Base-by-base conservation (phyloP, 2,329 filamentous ascomycete species). In the Penicillium thymicola region DNA sequence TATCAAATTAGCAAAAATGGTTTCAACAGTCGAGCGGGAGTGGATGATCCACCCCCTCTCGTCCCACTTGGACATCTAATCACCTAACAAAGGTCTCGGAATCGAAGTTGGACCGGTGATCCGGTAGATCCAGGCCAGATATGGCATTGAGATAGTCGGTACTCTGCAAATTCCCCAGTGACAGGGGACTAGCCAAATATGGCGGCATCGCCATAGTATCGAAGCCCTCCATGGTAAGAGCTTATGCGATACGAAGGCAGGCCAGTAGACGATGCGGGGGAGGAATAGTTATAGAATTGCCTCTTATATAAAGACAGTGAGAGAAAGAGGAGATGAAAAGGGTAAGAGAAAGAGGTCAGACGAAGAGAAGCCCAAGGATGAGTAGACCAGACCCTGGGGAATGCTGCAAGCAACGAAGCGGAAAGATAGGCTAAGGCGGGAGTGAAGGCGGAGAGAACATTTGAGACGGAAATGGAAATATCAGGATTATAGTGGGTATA, bases 31-130 rank as follows among this genome's bases (percentile, higher is more conserved):
- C 18, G 23, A 28, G 51, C 27, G 52, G 52, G 46, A 50, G 51
- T 38, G 38, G 32, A 45, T 51, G 38, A 44, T 54, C 44, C 40
- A 55, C 48, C 53, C 53, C 53, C 53, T 45, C 53, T 55, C 53
- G 48, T 52, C 54, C 54, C 54, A 52, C 48, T 56, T 57, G 54
- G 34, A 40, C 48, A 58, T 59, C 47, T 48, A 50, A 41, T 32
- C 78, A 86, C 84, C 83, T 83, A 60, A 81, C 81, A 66, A 83
- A 85, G 28, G 81, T 81, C 63, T 86, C 83, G 48, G 81, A 79
- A 64, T 85, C 82, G 67, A 83, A 86, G 60, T 81, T 82, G 42
- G 83, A 83, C 62, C 80, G 81, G 64, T 84, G 82, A 61, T 85
- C 82, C 46, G 80, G 79, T 52, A 81, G 71, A 58, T 86, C 83